phyloP scores from a whole-genome alignment of 106 monocot species.

The Acorus calamus region DNA sequence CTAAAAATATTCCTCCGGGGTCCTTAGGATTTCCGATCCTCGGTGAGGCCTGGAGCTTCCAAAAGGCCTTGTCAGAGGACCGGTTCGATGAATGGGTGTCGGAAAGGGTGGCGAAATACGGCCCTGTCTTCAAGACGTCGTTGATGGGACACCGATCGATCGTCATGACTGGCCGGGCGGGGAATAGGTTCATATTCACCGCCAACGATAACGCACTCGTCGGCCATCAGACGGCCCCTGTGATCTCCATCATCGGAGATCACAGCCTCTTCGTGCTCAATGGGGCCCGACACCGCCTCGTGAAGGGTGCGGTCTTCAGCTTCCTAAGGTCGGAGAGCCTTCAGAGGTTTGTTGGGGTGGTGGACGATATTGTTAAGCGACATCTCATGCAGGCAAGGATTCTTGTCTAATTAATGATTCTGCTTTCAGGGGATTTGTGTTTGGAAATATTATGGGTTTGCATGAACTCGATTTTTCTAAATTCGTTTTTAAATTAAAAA shows the following conservation, averaged over 20 bases:
- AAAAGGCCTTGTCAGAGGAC: background rate
- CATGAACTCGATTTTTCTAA: too few species aligned
- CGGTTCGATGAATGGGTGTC: constrained; percentile 2
- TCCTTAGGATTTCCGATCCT: constrained; percentile 8
- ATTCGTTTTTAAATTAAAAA: too few species aligned
- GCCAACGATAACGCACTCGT: background rate
- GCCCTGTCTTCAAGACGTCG: constrained; percentile 11
- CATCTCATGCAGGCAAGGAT: background rate
- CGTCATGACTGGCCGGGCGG: background rate
- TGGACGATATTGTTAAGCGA: constrained; percentile 1
- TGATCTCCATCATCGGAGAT: background rate
- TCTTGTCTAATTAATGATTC: too few species aligned
- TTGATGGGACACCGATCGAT: constrained; percentile 1
- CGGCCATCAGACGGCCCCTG: background rate
- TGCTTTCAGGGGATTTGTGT: too few species aligned
- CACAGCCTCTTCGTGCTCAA: constrained; percentile 4
- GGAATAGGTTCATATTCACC: constrained; percentile 8
- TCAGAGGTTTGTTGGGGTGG: background rate
- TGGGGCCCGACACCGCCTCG: constrained; percentile 1
- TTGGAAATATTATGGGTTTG: too few species aligned
- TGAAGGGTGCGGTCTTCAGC: constrained; percentile 7
- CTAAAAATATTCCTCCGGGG: constrained; percentile 8
- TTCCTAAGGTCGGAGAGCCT: constrained; percentile 7
- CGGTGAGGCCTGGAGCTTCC: constrained; percentile 9
- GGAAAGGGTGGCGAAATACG: background rate